Base-by-base conservation (phyloP, 2,329 filamentous ascomycete species). In the Pseudogymnoascus sp. region DNA sequence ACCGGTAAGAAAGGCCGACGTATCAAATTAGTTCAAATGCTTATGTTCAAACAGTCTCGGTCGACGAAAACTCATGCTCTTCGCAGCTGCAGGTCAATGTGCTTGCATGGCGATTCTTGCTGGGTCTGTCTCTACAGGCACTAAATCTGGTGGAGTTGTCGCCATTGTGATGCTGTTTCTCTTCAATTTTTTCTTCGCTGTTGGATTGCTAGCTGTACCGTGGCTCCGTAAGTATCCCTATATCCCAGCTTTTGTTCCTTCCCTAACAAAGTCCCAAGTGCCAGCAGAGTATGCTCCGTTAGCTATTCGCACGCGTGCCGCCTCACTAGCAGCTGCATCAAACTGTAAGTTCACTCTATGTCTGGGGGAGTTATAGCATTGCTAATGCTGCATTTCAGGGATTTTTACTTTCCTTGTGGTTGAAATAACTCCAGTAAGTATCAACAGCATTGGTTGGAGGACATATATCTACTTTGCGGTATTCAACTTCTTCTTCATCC, bases 51-150 rank as follows among this genome's bases (percentile, higher is more conserved):
- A 13, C 40, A 44, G 40, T 35, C 79, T 80, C 66, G 84, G 83
- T 17, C 78, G 83, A 4, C 76, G 84, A 7, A 84, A 83, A 69
- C 76, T 86, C 71, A 83, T 87, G 79, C 78, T 86, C 70, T 84
- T 76, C 21, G 73, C 74, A 1, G 73, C 70, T 11, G 69, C 65
- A 1, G 75, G 74, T 1, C 75, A 77, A 44, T 70, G 72, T 63
- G 68, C 64, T 2, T 81, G 78, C 64, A 81, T 82, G 78, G 81
- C 83, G 1, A 79, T 89, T 29, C 77, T 84, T n/a, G 79, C 80
- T 0, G 82, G 81, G 19, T 62, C 79, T 0, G 75, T 79, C 0
- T 75, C 72, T 9, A 71, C 76, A 35, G 77, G 76, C 4, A 68
- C 72, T 15, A 71, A 74, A 13, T 65, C 73, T 1, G 72, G 77